These are phyloP conservation scores for Pseudocercospora macadamiae DNA, from an alignment of 2,329 filamentous ascomycete genomes.

Conservation along the genomic window DNA sequence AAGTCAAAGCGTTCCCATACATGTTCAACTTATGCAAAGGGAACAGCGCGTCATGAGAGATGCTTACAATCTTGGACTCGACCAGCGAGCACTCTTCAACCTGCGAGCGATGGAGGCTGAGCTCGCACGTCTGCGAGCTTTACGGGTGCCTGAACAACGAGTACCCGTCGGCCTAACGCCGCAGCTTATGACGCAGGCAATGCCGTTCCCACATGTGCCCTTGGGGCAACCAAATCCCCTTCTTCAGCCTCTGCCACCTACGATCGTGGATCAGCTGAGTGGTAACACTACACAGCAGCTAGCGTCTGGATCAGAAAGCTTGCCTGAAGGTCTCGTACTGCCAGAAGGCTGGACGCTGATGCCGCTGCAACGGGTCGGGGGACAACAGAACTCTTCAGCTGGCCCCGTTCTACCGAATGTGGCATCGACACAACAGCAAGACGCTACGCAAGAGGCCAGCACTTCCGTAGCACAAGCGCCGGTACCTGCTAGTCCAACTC, in stretches of 20 bases:
- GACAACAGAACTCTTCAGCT: not conserved
- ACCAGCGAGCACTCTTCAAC: constrained; percentile 69
- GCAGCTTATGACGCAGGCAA: constrained; percentile 18
- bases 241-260: not conserved
- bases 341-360: constrained; percentile 58
- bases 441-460: not conserved
- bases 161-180: constrained; percentile 17
- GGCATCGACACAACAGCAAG: not conserved
- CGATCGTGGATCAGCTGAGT: constrained; percentile 19
- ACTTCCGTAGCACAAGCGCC: not conserved
- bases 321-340: constrained; percentile 56
- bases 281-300: constrained; percentile 38
- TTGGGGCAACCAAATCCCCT: constrained; percentile 13
- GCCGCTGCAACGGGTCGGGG: constrained; percentile 45
- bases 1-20: constrained; percentile 46
- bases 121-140: constrained; percentile 63
- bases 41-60: constrained; percentile 72
- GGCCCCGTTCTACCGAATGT: not conserved
- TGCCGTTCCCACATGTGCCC: constrained; percentile 13
- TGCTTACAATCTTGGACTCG: constrained; percentile 62
- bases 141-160: constrained; percentile 30
- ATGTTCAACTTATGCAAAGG: constrained; percentile 65
- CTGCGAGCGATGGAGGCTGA: constrained; percentile 70
- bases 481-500: not conserved
- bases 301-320: constrained; percentile 46